Conservation (phyloP, 1,139 yeast species). For the Kodamaea fungicola region DNA sequence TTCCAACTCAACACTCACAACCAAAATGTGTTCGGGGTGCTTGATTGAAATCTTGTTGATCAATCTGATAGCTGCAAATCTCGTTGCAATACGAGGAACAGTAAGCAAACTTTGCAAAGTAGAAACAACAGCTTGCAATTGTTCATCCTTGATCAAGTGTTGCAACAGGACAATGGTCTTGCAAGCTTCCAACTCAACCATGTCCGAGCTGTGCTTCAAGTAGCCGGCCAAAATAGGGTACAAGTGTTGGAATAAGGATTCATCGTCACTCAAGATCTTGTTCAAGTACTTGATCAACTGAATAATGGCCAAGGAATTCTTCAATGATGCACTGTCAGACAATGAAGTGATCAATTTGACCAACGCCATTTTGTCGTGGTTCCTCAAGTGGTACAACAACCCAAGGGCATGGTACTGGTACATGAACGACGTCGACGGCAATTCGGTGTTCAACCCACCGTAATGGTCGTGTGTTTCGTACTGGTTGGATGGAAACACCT, state of each 20-base stretch:
- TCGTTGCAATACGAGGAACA: conserved; percentile 87
- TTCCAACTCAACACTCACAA: conserved; percentile 76
- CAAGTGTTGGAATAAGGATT: conserved; percentile 51
- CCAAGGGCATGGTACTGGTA: conserved; percentile 97
- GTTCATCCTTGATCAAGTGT: conserved; percentile 56
- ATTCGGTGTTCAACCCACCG: conserved; percentile 47
- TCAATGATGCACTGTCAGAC: conserved; percentile 58
- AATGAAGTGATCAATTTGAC: conserved; percentile 85
- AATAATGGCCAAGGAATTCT: conserved; percentile 73
- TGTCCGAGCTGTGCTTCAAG: conserved; percentile 79
- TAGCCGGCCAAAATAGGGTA: conserved; percentile 66
- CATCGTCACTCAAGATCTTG: conserved; percentile 61
- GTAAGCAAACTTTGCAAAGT: conserved; percentile 73
- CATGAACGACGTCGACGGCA: conserved; percentile 71
- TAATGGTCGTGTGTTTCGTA: conserved; percentile 53
- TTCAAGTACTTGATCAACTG: conserved; percentile 83
- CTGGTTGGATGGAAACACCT: conserved; percentile 60
- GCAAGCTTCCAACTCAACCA: conserved; percentile 93
- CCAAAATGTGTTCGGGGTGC: conserved; percentile 74
- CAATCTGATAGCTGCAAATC: conserved; percentile 91
- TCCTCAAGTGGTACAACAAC: conserved; percentile 78
- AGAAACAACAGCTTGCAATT: conserved; percentile 60
- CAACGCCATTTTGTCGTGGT: conserved; percentile 91
- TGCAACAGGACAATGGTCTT: conserved; percentile 70
- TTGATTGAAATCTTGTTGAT: conserved; percentile 80